Evolutionary conservation across 73 alveolate species (phyloP).

Genomic region (Stentor coeruleus): DNA sequence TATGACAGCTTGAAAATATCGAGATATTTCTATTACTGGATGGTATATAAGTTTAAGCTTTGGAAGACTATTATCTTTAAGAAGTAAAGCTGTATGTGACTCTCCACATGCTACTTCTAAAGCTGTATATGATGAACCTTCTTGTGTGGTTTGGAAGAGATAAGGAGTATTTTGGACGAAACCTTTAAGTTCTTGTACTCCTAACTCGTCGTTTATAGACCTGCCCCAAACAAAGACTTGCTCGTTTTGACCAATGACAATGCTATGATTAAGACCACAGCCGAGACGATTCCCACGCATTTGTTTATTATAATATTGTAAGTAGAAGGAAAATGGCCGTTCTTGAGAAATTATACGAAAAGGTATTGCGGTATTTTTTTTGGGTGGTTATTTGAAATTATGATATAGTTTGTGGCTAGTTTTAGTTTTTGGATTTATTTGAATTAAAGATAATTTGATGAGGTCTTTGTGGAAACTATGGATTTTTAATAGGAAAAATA

Average conservation of each 20-base stretch:
- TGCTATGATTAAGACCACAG: slow-evolving; percentile 36
- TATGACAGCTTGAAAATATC: neutral
- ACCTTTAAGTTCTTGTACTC: slow-evolving; percentile 18
- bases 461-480: neutral
- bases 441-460: too few species aligned
- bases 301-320: too few species aligned
- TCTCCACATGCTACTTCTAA: slow-evolving; percentile 17
- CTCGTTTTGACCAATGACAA: slow-evolving; percentile 26
- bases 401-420: neutral
- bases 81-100: neutral
- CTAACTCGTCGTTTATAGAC: slow-evolving; percentile 19
- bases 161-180: slow-evolving; percentile 17
- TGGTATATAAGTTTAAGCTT: neutral
- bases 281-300: slow-evolving; percentile 32
- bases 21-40: neutral
- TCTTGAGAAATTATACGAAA: too few species aligned
- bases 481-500: neutral
- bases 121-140: neutral
- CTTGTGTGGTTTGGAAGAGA: neutral
- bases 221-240: slow-evolving; percentile 19
- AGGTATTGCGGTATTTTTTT: too few species aligned
- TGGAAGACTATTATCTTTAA: neutral
- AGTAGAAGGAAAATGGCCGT: too few species aligned
- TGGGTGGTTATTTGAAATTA: neutral
- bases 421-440: too few species aligned